phyloP scores from a whole-genome alignment of 148 eudicot species.

The Chenopodium album region DNA sequence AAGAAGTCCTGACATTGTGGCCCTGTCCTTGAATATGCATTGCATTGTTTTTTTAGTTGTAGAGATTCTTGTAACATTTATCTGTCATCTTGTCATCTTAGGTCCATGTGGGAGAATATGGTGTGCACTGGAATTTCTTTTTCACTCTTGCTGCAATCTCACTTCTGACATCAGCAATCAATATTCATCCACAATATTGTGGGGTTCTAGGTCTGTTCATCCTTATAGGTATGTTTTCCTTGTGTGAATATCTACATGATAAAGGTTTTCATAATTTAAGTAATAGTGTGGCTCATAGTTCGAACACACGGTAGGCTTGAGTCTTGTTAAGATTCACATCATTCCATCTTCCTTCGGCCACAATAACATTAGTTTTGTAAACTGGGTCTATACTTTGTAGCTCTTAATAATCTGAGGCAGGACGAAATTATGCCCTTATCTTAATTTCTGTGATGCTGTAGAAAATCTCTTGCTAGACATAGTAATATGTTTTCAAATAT shows the following conservation, averaged over 20 bases:
- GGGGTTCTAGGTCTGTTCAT: constrained; percentile 70
- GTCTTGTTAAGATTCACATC: background rate
- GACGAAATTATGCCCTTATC: background rate
- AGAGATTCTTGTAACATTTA: background rate
- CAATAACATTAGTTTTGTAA: background rate
- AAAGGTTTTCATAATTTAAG: background rate
- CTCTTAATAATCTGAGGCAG: background rate
- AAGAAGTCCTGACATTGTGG: background rate
- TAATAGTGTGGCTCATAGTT: background rate
- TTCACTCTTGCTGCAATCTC: constrained; percentile 96
- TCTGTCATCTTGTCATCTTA: constrained; percentile 28
- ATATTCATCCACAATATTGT: constrained; percentile 67
- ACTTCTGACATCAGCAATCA: constrained; percentile 64
- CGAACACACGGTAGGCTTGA: background rate
- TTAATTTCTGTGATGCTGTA: background rate
- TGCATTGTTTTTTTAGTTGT: background rate
- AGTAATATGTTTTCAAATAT: background rate
- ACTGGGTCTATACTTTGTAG: background rate
- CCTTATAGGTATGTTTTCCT: constrained; percentile 54
- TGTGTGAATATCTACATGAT: background rate
- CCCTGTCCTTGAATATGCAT: background rate
- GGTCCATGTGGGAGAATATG: constrained; percentile 99
- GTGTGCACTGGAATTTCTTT: constrained; percentile 98
- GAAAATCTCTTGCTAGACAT: background rate
- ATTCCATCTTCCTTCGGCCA: background rate